Conservation (phyloP, 2,329 filamentous ascomycete genomes). For the Ilyonectria robusta region DNA sequence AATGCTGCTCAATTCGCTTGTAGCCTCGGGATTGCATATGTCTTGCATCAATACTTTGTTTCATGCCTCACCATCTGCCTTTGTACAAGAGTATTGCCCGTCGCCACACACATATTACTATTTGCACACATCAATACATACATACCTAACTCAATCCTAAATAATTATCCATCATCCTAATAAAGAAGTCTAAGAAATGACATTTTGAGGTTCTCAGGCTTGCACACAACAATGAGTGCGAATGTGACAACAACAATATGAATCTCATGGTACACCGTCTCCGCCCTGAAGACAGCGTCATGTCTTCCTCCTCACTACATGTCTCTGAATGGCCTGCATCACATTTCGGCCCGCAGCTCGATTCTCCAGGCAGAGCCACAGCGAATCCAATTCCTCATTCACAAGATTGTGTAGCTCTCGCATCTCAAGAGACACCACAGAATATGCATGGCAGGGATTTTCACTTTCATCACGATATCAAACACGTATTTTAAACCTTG, state of each 20-base stretch:
- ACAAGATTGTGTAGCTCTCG: not conserved
- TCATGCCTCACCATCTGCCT: not conserved
- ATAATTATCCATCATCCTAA: too few relatives aligned
- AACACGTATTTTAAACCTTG: not conserved
- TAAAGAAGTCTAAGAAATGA: too few relatives aligned
- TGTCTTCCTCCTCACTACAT: not conserved
- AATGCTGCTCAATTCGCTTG: not conserved
- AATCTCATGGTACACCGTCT: not conserved
- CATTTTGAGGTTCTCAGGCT: not conserved
- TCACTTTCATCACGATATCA: not conserved
- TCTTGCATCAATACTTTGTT: not conserved
- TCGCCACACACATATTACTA: too few relatives aligned
- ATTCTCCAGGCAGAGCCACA: not conserved
- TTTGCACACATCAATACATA: too few relatives aligned
- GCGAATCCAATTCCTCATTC: not conserved
- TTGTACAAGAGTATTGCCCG: too few relatives aligned
- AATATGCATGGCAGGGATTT: too few relatives aligned
- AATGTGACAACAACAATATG: not conserved
- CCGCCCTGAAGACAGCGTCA: not conserved
- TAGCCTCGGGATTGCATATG: not conserved
- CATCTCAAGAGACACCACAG: not conserved
- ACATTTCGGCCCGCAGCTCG: not conserved
- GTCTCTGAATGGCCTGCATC: slow-evolving; percentile 7
- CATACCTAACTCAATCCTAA: too few relatives aligned
- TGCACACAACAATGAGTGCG: not conserved